Base-by-base conservation (phyloP, 768 basidiomycete genomes). In the Pisolithus albus region DNA sequence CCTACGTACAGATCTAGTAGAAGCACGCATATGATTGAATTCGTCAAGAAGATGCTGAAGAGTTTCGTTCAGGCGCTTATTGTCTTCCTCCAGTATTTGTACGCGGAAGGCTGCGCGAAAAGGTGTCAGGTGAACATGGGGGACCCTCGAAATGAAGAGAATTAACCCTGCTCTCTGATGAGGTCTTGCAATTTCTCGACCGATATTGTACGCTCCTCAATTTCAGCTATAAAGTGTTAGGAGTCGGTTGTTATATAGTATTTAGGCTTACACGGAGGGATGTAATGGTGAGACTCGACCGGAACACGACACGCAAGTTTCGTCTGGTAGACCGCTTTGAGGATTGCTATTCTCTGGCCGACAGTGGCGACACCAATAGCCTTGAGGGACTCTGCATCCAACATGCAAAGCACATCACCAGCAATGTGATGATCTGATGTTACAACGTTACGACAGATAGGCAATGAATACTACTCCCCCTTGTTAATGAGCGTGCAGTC, bases 241-340 rank as follows among this genome's bases (percentile, higher is more conserved):
- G 43, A 34, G 18, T 46, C 30, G 48, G 50, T 28, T 8, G 7
- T 54, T 30, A 37, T 40, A 42, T 37, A 47, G 41, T 30, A 43
- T 48, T 39, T 40, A 44, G 44, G 72, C 89, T 61, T 62, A 92
- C 92, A 93, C 52, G 91, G 90, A 8, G 93, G 92, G 13, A 93
- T 79, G 65, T 92, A 96, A 60, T 90, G 79, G 56, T 88, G 86
- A 37, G 85, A 72, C 52, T 91, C 89, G 58, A 94, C 83, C 36
- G 88, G 82, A 47, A 99, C 75, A 55, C 83, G 83, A 62, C 94
- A 79, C 1, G 82, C 82, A 47, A 93, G 70, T 74, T 99, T 99
- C 60, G 90, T 73, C 49, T 82, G 82, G 72, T 96, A 98, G 52
- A 97, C 83, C 45, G 88, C 86, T 68, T 92, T 94, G 65, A 98